Base-by-base conservation (phyloP, 2,329 filamentous ascomycete species). In the Bipolaris gigantea region DNA sequence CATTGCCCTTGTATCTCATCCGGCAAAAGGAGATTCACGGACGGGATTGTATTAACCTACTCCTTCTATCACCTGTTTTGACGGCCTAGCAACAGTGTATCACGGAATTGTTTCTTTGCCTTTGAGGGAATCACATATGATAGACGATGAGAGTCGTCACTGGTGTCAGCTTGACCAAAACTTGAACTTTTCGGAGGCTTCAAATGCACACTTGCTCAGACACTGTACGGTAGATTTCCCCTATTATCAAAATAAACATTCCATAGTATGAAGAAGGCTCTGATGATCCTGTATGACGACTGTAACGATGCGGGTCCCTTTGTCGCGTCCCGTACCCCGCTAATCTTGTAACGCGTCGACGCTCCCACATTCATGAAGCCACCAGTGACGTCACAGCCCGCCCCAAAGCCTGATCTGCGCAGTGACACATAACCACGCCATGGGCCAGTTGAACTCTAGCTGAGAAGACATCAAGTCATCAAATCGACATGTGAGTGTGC, bases 311-410 rank as follows among this genome's bases (percentile, higher is more conserved):
- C 49, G 19, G 47, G 40, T 30, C 42, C 19, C 19, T 33, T 34
- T 43, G 44, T 53, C 38, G 38, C 45, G 39, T 45, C 25, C 32
- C 23, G 23, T 32, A 43, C 50, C 50, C 50, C 50, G 34, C 50
- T 27, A 50, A 53, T 38, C 34, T 21, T 18, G 38, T 21, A 39
- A 48, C 39, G 50, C 50, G 50, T 49, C 46, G 43, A 53, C 49
- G 25, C 39, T 25, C 41, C 25, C 33, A 30, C 46, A 33, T 38
- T n/a, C 38, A 42, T 48, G 44, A 40, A 40, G 38, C 38, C 38
- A 32, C 36, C 10, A 30, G 32, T 53, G 50, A 53, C 50, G 50
- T 53, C 50, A 53, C 45, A 50, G n/a, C n/a, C 35, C 30, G 16
- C 30, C n/a, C 38, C 18, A 43, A 53, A 53, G 39, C 50, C 40